Conservation (phyloP, 495 filamentous ascomycete species). For the Hypoxylon intermedium region DNA sequence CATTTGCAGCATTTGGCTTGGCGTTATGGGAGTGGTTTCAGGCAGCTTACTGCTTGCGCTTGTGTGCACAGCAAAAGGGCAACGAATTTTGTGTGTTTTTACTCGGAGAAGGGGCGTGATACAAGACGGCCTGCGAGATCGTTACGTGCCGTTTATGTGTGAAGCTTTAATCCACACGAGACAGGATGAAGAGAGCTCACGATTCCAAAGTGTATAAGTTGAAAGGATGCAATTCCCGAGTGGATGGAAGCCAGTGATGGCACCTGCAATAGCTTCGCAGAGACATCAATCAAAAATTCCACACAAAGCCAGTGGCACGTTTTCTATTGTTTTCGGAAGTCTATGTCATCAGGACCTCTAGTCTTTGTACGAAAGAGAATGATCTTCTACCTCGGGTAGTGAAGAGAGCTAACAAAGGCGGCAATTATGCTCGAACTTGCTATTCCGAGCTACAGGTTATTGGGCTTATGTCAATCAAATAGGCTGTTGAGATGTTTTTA, state of each 20-base stretch:
- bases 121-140: background rate
- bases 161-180: background rate
- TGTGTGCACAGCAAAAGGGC: background rate
- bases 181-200: background rate
- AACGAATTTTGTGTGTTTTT: background rate
- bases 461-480: background rate
- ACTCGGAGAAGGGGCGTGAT: background rate
- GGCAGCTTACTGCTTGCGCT: too few relatives aligned
- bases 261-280: too few relatives aligned
- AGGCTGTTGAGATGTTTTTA: too few relatives aligned
- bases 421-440: background rate
- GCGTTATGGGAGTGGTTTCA: constrained; percentile 6
- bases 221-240: background rate
- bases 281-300: background rate
- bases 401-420: background rate
- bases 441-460: background rate
- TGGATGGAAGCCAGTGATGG: too few relatives aligned
- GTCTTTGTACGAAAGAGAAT: background rate
- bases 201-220: background rate
- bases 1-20: constrained; percentile 25
- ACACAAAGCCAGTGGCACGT: background rate
- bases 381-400: background rate
- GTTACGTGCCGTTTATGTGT: background rate
- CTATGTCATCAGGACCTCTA: background rate
- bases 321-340: constrained; percentile 1